Evolutionary conservation across 2,329 filamentous ascomycete species (phyloP).

Genomic region (Alternaria ethzedia): DNA sequence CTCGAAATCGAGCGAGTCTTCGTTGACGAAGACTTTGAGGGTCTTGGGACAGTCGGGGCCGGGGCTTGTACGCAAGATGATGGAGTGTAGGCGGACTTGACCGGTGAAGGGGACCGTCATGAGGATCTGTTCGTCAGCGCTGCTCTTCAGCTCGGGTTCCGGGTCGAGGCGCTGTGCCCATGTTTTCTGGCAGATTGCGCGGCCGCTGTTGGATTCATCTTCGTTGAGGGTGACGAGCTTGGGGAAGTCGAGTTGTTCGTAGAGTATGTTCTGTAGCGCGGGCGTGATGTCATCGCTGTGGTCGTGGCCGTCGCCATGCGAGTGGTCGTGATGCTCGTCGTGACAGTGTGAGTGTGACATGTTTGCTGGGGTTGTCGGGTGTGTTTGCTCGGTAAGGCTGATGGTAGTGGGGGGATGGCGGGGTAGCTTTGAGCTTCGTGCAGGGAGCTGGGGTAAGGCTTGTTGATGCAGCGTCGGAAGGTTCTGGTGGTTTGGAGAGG

Average conservation of each 20-base stretch:
- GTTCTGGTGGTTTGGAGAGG: background rate
- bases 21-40: conserved; percentile 87
- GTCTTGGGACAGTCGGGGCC: conserved; percentile 76
- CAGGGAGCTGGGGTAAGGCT: background rate
- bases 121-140: conserved; percentile 91
- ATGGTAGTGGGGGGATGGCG: conserved; percentile 25
- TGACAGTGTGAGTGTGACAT: conserved; percentile 19
- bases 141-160: conserved; percentile 79
- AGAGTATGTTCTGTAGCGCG: conserved; percentile 87
- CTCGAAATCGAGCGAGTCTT: conserved; percentile 79
- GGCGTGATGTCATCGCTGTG: conserved; percentile 93
- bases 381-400: conserved; percentile 11
- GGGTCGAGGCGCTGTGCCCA: conserved; percentile 80
- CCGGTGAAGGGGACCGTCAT: conserved; percentile 93
- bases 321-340: conserved; percentile 40
- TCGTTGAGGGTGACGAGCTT: conserved; percentile 87
- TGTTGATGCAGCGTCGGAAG: conserved; percentile 1
- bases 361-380: conserved; percentile 1
- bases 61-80: conserved; percentile 81
- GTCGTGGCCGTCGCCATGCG: conserved; percentile 65
- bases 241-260: conserved; percentile 90
- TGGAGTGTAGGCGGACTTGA: conserved; percentile 88
- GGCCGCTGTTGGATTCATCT: conserved; percentile 69
- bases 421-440: conserved; percentile 34
- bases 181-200: conserved; percentile 83